Evolutionary conservation across 345 rosid genomes (phyloP), one percentile per base, ranked within the genome.

Genomic region (Geranium rotundifolium): DNA sequence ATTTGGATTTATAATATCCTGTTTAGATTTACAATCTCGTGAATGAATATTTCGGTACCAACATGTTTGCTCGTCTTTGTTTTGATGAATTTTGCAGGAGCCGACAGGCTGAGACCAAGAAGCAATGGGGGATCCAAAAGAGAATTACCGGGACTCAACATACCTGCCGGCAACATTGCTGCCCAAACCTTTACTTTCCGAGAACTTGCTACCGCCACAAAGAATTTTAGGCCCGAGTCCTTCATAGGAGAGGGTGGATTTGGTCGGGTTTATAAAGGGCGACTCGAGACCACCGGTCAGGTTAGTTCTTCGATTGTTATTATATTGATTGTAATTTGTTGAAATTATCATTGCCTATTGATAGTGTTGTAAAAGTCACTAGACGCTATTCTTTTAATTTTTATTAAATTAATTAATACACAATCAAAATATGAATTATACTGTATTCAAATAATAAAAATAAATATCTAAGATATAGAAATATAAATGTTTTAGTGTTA

Each of bases 161-260:
- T 86, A 49, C 83, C 96, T 57, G 91, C 96, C 57, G 95, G 81
- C 23, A 78, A 78, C 58, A 92, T 92, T 61, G 84, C 98, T 56
- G 96, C 99, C 63, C 99, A 87, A 54, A 93, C 77, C 30, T 93
- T 93, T 73, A 77, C 85, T 49, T 93, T 89, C 63, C 85, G 86
- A 0, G 97, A 89, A 64, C 97, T 93, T 58, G 90, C 89, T 0
- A 82, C 84, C 57, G 99, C 97, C 13, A 93, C 99, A 50, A 78
- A 82, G 76, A 83, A 93, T 80, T 90, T 93, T 65, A 85, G 81
- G 76, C 86, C 83, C 1, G 99, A 93, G 65, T 85, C 81, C 59
- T 88, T 90, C 74, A 50, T 90, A 65, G 99, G 99, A 5, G 96
- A 93, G 84, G 99, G 97, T 29, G 96, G 99, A 37, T 92, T 93